These are phyloP conservation scores for Aureobasidium mangrovei DNA, from an alignment of 2,329 filamentous ascomycete genomes.

Conservation along the genomic window DNA sequence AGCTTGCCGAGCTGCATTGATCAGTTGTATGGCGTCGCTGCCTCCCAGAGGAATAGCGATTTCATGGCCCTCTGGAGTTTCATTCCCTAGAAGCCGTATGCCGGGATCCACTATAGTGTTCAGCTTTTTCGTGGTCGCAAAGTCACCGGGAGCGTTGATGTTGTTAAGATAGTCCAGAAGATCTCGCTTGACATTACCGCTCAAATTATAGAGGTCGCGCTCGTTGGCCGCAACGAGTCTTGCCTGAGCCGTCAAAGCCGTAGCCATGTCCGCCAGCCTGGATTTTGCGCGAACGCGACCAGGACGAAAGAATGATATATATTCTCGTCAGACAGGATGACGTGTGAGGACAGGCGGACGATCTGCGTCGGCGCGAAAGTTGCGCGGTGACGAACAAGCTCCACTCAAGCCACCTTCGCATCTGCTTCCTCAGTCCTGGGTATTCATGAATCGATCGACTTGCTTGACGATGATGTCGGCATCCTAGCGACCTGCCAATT, in stretches of 20 bases:
- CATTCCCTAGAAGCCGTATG: background rate
- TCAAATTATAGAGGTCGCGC: background rate
- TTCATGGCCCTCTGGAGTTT: background rate
- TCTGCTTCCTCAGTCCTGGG: too few species aligned
- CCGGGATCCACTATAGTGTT: background rate
- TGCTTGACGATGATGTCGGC: too few species aligned
- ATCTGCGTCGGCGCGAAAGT: too few species aligned
- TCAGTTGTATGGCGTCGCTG: conserved; percentile 14
- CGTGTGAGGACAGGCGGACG: too few species aligned
- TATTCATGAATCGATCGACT: too few species aligned
- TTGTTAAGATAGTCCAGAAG: conserved; percentile 5
- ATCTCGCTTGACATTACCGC: background rate
- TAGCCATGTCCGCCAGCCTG: background rate
- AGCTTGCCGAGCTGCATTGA: conserved; percentile 19
- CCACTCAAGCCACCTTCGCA: too few species aligned
- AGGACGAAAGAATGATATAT: too few species aligned
- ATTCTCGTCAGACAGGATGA: too few species aligned
- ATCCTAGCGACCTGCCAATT: too few species aligned
- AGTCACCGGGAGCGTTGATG: background rate
- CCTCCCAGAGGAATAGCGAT: conserved; percentile 13
- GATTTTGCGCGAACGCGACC: too few species aligned
- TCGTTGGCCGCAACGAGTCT: background rate
- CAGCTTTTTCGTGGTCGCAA: background rate
- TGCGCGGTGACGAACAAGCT: too few species aligned
- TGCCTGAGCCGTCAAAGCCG: background rate